phyloP scores from a whole-genome alignment of 2,329 filamentous ascomycete genomes.

The Onygena corvina region DNA sequence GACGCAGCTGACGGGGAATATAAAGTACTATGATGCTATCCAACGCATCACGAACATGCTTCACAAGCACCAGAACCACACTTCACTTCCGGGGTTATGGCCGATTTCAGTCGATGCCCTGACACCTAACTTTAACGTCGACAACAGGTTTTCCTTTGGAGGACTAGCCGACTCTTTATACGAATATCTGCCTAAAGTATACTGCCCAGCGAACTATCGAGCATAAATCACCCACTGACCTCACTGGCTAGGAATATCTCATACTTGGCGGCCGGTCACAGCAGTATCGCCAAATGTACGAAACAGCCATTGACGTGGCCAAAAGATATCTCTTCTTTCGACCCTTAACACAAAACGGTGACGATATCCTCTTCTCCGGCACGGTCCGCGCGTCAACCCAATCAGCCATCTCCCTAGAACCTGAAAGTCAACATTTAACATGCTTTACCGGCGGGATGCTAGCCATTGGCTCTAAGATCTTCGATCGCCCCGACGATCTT shows the following conservation, averaged over 20 bases:
- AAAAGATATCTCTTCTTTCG: slow-evolving; percentile 65
- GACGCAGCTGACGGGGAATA: slow-evolving; percentile 29
- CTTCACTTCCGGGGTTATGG: slow-evolving; percentile 32
- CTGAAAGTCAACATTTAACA: slow-evolving; percentile 40
- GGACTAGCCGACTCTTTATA: slow-evolving; percentile 47
- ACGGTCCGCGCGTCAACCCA: slow-evolving; percentile 34
- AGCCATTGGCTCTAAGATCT: slow-evolving; percentile 42
- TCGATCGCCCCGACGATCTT: slow-evolving; percentile 39
- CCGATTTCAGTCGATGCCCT: slow-evolving; percentile 25
- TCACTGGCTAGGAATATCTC: slow-evolving; percentile 35
- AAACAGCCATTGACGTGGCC: slow-evolving; percentile 53
- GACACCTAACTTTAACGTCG: slow-evolving; percentile 18
- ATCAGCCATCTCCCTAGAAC: slow-evolving; percentile 24
- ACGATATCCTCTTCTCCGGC: slow-evolving; percentile 63
- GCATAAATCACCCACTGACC: neutral
- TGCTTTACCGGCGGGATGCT: slow-evolving; percentile 48
- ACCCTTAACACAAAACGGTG: slow-evolving; percentile 57
- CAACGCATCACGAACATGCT: slow-evolving; percentile 27
- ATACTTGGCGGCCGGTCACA: slow-evolving; percentile 59
- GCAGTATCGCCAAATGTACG: slow-evolving; percentile 57
- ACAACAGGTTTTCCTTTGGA: slow-evolving; percentile 41
- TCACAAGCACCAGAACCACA: slow-evolving; percentile 24
- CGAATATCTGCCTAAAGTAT: slow-evolving; percentile 52
- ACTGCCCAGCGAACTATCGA: neutral
- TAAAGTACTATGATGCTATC: slow-evolving; percentile 30